phyloP scores from a whole-genome alignment of 768 basidiomycete species.

The Exsudoporus frostii region DNA sequence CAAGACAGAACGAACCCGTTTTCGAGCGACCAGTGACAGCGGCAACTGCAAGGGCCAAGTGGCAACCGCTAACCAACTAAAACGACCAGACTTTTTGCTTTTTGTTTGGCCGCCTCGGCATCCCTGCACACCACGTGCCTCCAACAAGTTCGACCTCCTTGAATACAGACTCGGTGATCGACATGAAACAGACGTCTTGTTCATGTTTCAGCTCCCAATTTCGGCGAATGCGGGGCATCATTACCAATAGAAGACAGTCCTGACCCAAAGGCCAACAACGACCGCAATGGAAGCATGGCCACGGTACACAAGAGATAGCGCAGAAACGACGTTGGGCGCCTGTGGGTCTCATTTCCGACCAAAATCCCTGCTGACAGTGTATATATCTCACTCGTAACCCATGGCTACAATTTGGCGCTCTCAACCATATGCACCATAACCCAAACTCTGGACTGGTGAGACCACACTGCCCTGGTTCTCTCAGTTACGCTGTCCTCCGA shows the following conservation, averaged over 20 bases:
- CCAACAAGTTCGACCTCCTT: no score
- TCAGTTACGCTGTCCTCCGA: no score
- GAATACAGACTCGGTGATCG: neutral
- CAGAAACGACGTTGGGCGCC: neutral
- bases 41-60: neutral
- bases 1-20: neutral
- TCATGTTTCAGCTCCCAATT: neutral
- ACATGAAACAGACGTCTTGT: neutral
- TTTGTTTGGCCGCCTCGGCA: neutral
- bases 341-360: neutral
- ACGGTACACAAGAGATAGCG: no score
- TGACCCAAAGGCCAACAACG: no score
- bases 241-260: neutral
- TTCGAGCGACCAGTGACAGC: neutral
- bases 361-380: no score
- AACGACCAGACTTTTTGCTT: no score
- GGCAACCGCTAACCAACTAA: neutral
- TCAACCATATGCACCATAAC: no score
- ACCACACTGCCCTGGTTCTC: no score
- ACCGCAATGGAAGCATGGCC: no score
- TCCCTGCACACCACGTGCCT: neutral
- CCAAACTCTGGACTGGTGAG: no score
- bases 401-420: no score
- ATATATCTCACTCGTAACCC: no score
- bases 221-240: neutral